A percentile compares a stretch with the other conserved stretches of the same genome.
These are phyloP conservation scores for Histomonas meleagridis DNA, from an alignment of 208 protist genomes.

Conservation along the genomic window DNA sequence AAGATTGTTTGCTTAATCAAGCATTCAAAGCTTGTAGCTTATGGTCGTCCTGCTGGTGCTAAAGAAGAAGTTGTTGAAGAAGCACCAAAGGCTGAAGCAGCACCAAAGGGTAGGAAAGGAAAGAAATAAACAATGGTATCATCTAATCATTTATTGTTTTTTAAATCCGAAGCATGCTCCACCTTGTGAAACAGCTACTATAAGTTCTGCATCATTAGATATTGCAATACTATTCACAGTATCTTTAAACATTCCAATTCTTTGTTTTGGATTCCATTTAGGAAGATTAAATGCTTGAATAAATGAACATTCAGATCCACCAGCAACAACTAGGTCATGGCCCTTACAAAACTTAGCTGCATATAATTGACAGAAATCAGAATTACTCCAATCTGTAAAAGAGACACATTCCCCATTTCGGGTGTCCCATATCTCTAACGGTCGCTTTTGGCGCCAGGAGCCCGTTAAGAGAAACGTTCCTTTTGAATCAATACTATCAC, in stretches of 20 bases:
- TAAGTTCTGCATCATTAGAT: background rate
- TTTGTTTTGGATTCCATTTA: background rate
- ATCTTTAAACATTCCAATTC: background rate
- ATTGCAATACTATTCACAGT: background rate
- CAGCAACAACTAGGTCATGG: background rate
- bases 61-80: background rate
- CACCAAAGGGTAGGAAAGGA: too few species aligned
- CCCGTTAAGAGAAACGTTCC: background rate
- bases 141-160: too few species aligned
- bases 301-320: background rate
- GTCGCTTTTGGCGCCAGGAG: background rate
- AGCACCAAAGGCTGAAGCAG: background rate
- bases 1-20: background rate
- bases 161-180: too few species aligned
- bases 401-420: background rate
- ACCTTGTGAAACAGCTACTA: background rate
- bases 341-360: background rate
- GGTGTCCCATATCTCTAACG: background rate
- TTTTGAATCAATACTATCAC: background rate
- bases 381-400: background rate
- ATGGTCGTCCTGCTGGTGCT: background rate
- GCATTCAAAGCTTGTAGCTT: background rate
- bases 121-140: too few species aligned
- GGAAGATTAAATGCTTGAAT: background rate
- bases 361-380: background rate